A percentile compares a stretch with the other conserved stretches of the same genome.
These are phyloP conservation scores for Dryadomyces quercivorus DNA, from an alignment of 2,329 filamentous ascomycete genomes.

Conservation along the genomic window DNA sequence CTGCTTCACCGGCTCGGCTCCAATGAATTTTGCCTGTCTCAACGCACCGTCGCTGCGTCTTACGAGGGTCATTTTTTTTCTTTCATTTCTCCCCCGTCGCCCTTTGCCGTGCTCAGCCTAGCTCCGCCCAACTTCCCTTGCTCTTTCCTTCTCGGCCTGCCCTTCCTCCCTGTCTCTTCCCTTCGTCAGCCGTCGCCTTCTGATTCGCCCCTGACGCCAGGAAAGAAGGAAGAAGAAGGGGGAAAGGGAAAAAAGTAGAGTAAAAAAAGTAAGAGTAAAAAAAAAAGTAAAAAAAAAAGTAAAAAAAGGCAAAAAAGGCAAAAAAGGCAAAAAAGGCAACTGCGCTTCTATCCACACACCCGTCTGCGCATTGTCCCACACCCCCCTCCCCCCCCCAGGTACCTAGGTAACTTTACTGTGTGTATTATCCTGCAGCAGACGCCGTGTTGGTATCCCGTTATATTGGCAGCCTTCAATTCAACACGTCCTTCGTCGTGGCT, in stretches of 20 bases:
- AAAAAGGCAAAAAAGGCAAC: not conserved
- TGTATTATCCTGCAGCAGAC: not conserved
- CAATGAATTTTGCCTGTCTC: too few species aligned
- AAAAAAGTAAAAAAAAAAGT: not conserved
- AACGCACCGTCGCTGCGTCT: too few species aligned
- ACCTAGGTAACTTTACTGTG: too few species aligned
- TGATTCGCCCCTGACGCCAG: not conserved
- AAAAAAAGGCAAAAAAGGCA: not conserved
- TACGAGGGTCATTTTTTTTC: too few species aligned
- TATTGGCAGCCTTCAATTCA: conserved; percentile 3
- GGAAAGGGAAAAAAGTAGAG: not conserved
- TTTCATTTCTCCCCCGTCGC: not conserved
- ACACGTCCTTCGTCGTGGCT: not conserved
- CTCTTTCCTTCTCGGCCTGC: not conserved
- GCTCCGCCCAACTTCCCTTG: not conserved
- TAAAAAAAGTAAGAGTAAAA: not conserved
- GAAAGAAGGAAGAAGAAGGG: not conserved
- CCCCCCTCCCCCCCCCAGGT: not conserved
- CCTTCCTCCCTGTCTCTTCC: not conserved
- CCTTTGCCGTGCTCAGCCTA: conserved; percentile 3
- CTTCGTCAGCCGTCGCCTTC: not conserved
- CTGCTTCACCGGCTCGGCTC: too few species aligned
- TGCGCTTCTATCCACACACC: not conserved
- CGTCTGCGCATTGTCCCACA: not conserved
- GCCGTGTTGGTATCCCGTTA: not conserved